Percentiles rank a stretch among this genome's conserved stretches.
These are phyloP conservation scores for Lactifluus hygrophoroides DNA, from an alignment of 768 basidiomycete genomes.

Conservation along the genomic window DNA sequence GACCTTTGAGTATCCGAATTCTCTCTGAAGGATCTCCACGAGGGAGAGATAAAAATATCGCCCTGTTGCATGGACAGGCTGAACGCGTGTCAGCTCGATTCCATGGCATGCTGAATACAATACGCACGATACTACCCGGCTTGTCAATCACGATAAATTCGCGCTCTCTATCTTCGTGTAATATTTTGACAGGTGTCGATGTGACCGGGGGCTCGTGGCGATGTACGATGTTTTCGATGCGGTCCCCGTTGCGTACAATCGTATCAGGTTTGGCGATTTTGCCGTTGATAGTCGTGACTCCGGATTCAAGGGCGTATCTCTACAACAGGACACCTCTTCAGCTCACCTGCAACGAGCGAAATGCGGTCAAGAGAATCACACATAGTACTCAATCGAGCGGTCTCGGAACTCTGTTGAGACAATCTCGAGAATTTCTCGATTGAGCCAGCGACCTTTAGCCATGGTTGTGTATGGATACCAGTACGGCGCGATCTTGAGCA, in stretches of 20 bases:
- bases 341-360: neutral
- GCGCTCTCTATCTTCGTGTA: slow-evolving; percentile 68
- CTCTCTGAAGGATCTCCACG: slow-evolving; percentile 74
- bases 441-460: slow-evolving; percentile 87
- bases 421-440: slow-evolving; percentile 81
- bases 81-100: neutral
- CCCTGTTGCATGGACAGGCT: slow-evolving; percentile 92
- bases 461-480: slow-evolving; percentile 92
- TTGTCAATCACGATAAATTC: slow-evolving; percentile 92
- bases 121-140: slow-evolving; percentile 89
- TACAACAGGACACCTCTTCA: slow-evolving; percentile 21
- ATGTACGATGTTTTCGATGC: slow-evolving; percentile 92
- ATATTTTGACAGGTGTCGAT: slow-evolving; percentile 67
- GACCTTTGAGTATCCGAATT: slow-evolving; percentile 73
- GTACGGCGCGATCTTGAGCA: slow-evolving; percentile 80
- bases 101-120: slow-evolving; percentile 16
- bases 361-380: slow-evolving; percentile 34
- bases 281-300: slow-evolving; percentile 95
- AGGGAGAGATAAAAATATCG: slow-evolving; percentile 85
- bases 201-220: slow-evolving; percentile 97
- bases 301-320: slow-evolving; percentile 75
- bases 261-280: slow-evolving; percentile 70
- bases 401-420: slow-evolving; percentile 93
- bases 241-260: slow-evolving; percentile 77
- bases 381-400: slow-evolving; percentile 92